These are phyloP conservation scores for Oryza nivara DNA, from an alignment of 176 grass and related monocot genomes.

Conservation along the genomic window DNA sequence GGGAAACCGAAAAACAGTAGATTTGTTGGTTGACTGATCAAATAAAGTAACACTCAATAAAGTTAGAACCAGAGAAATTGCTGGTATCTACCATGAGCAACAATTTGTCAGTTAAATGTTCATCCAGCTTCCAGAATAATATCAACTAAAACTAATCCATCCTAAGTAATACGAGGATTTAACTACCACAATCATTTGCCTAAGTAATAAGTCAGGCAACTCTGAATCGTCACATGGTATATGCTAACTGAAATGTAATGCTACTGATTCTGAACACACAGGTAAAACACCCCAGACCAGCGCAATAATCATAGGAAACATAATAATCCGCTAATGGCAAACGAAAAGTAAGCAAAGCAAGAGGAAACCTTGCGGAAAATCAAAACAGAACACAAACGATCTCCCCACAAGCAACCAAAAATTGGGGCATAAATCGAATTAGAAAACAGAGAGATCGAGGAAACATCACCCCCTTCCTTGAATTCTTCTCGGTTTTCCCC, in stretches of 20 bases:
- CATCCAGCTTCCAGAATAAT: slow-evolving; percentile 2
- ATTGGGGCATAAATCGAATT: background rate
- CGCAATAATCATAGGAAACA: background rate
- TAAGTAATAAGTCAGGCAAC: background rate
- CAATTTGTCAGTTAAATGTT: slow-evolving; percentile 7
- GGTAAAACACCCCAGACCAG: background rate
- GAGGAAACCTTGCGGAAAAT: background rate
- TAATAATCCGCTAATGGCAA: background rate
- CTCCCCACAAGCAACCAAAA: background rate
- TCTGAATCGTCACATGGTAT: background rate
- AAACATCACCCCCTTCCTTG: background rate
- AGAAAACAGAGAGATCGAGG: background rate
- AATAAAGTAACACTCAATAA: background rate
- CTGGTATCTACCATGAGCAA: slow-evolving; percentile 6
- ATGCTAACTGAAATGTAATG: background rate
- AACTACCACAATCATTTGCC: background rate
- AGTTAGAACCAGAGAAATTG: background rate
- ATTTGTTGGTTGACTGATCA: slow-evolving; percentile 6
- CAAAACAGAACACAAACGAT: background rate
- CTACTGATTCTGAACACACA: background rate
- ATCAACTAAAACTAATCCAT: background rate
- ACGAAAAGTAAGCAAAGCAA: background rate
- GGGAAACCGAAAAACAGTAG: background rate
- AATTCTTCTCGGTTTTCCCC: background rate
- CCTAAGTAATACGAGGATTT: background rate